Conservation (phyloP, 768 basidiomycete genomes). For the Pseudohyphozyma bogoriensis region DNA sequence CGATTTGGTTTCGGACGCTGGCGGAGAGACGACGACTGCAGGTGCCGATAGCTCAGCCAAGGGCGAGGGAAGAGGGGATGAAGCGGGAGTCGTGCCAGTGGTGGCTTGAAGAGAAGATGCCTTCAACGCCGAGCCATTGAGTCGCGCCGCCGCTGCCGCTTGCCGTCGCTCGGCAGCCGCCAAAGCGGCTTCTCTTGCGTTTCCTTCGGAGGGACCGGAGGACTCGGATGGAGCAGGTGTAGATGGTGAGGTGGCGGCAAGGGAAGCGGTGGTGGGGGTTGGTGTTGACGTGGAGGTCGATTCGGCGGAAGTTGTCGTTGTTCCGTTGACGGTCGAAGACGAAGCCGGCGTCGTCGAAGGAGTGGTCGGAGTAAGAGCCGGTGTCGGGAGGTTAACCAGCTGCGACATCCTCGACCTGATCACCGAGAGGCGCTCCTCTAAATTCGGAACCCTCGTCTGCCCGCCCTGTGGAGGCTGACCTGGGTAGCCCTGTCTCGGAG, state of each 20-base stretch:
- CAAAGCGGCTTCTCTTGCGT: conserved; percentile 10
- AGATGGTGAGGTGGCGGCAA: background rate
- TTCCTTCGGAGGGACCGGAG: no score
- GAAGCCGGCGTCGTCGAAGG: background rate
- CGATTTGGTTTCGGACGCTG: background rate
- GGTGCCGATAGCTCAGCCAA: background rate
- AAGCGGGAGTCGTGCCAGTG: background rate
- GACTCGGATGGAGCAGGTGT: no score
- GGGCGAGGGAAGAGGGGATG: background rate
- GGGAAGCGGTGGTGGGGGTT: background rate
- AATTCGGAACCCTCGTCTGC: background rate
- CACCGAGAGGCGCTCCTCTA: conserved; percentile 9
- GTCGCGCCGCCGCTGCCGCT: no score
- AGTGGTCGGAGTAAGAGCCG: background rate
- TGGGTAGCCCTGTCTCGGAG: background rate
- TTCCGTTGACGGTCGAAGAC: background rate
- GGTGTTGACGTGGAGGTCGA: background rate
- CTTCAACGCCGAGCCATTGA: background rate
- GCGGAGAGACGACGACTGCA: background rate
- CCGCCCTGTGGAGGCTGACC: background rate
- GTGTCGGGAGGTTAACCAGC: background rate
- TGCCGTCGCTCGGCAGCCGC: conserved; percentile 7
- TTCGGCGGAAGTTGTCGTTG: background rate
- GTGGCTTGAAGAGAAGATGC: background rate
- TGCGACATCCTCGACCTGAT: background rate